Percentiles rank a stretch among this genome's conserved stretches.
Evolutionary conservation across 2,329 filamentous ascomycete species (phyloP).

Genomic region (Calonectria henricotiae): DNA sequence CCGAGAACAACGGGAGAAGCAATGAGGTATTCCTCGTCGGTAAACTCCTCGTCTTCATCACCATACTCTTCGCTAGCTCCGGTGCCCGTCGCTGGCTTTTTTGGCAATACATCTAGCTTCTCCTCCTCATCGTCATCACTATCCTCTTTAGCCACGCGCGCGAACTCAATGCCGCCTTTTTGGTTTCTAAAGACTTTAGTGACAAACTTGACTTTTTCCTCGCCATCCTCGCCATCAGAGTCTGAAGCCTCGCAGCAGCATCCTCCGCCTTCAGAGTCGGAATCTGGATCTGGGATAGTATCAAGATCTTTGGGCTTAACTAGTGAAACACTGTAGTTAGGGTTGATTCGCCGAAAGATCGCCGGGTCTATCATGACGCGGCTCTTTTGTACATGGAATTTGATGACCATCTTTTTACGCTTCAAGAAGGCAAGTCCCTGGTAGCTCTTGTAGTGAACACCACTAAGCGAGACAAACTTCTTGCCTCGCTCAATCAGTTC

Average conservation of each 20-base stretch:
- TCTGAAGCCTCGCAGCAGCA: conserved; percentile 62
- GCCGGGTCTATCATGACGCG: conserved; percentile 91
- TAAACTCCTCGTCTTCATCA: conserved; percentile 67
- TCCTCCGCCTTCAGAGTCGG: conserved; percentile 60
- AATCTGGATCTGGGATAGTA: conserved; percentile 68
- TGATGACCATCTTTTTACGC: conserved; percentile 79
- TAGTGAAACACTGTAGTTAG: conserved; percentile 85
- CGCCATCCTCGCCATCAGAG: conserved; percentile 58
- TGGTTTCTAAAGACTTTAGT: conserved; percentile 69
- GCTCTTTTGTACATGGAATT: conserved; percentile 89
- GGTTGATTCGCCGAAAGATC: conserved; percentile 87
- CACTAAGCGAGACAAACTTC: conserved; percentile 86
- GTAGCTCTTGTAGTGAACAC: conserved; percentile 87
- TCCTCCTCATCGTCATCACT: conserved; percentile 60
- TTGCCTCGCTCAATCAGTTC: conserved; percentile 86
- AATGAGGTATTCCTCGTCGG: conserved; percentile 87
- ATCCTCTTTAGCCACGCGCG: conserved; percentile 54
- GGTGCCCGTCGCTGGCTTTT: neutral
- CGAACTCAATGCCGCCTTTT: conserved; percentile 58
- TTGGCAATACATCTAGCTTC: conserved; percentile 71
- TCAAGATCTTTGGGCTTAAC: conserved; percentile 82
- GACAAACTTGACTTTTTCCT: conserved; percentile 62
- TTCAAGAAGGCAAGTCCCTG: conserved; percentile 90
- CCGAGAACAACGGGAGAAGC: conserved; percentile 89
- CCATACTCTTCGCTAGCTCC: conserved; percentile 31